phyloP scores from a whole-genome alignment of 2,329 filamentous ascomycete species.

The Ilyonectria robusta region DNA sequence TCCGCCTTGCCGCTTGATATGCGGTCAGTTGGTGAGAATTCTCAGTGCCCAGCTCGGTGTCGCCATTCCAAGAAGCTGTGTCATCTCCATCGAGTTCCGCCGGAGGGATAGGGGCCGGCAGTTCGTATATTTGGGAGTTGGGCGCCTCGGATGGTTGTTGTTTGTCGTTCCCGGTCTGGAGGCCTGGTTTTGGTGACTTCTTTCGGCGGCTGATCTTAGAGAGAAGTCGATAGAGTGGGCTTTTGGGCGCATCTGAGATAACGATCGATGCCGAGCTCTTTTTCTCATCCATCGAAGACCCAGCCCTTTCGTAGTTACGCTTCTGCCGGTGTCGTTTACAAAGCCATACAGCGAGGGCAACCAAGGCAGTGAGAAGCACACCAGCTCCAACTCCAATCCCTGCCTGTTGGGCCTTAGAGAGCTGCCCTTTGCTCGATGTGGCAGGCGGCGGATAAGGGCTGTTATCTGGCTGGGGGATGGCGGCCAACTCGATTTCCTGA shows the following conservation, averaged over 20 bases:
- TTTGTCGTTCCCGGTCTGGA: slow-evolving; percentile 39
- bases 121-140: slow-evolving; percentile 66
- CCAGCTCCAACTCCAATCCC: slow-evolving; percentile 63
- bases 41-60: slow-evolving; percentile 59
- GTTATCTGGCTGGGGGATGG: slow-evolving; percentile 59
- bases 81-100: slow-evolving; percentile 65
- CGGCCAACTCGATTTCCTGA: slow-evolving; percentile 57
- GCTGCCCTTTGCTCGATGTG: slow-evolving; percentile 36
- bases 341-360: slow-evolving; percentile 50
- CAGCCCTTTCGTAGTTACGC: slow-evolving; percentile 36
- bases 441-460: slow-evolving; percentile 63
- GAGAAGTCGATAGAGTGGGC: slow-evolving; percentile 51
- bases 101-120: slow-evolving; percentile 62
- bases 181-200: slow-evolving; percentile 45
- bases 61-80: slow-evolving; percentile 54
- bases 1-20: slow-evolving; percentile 67
- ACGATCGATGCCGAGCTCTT: slow-evolving; percentile 56
- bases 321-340: slow-evolving; percentile 54
- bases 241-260: slow-evolving; percentile 43
- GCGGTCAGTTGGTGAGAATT: slow-evolving; percentile 58
- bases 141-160: slow-evolving; percentile 52
- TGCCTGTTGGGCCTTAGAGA: slow-evolving; percentile 59
- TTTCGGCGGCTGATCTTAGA: slow-evolving; percentile 58
- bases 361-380: slow-evolving; percentile 49
- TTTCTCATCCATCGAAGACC: slow-evolving; percentile 47